phyloP scores from a whole-genome alignment of 768 basidiomycete genomes.

The Kwoniella sp. region DNA sequence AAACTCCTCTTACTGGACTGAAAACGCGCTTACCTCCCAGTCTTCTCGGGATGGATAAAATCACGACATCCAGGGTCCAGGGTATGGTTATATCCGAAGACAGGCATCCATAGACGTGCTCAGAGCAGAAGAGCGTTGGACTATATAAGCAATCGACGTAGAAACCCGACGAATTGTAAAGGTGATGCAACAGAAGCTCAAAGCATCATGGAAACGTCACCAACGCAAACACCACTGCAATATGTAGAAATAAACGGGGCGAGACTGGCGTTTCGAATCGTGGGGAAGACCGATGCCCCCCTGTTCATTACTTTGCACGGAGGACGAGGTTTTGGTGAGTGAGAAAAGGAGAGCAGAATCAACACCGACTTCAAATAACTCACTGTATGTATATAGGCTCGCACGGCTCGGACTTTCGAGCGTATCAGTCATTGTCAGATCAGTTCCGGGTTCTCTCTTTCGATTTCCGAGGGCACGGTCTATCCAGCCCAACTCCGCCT shows the following conservation, averaged over 20 bases:
- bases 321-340: conserved; percentile 30
- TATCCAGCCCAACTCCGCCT: conserved; percentile 24
- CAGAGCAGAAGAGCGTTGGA: background rate
- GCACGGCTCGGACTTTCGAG: conserved; percentile 26
- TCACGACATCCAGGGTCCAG: background rate
- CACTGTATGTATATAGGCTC: conserved; percentile 15
- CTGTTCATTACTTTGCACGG: conserved; percentile 36
- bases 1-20: too few species aligned
- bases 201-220: too few species aligned
- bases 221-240: conserved; percentile 11
- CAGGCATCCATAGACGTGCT: background rate
- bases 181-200: too few species aligned
- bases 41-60: background rate
- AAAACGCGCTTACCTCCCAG: background rate
- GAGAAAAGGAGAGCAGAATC: background rate
- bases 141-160: background rate
- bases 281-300: conserved; percentile 11
- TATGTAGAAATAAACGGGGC: conserved; percentile 31
- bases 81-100: background rate
- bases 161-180: too few species aligned
- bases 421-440: conserved; percentile 16
- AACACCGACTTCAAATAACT: background rate
- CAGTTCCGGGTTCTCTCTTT: conserved; percentile 18
- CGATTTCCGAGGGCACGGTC: conserved; percentile 30
- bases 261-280: conserved; percentile 19